phyloP scores from a whole-genome alignment of 345 rosid species.

The Eucalyptus marginata region DNA sequence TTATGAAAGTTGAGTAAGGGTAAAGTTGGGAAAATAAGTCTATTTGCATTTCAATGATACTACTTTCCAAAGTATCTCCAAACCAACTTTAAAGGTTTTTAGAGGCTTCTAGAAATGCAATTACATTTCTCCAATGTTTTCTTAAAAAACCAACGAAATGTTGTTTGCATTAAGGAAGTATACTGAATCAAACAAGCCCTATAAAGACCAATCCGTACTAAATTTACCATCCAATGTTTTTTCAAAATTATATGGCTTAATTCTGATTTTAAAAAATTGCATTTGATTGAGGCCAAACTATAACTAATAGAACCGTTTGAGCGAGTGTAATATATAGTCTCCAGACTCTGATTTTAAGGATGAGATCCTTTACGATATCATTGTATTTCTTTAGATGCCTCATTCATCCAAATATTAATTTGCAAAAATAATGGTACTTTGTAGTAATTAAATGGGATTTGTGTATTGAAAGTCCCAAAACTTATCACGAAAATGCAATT shows the following conservation, averaged over 20 bases:
- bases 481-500: accelerated
- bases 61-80: too few relatives aligned
- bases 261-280: too few relatives aligned
- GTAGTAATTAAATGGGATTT: neutral
- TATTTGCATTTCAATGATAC: too few relatives aligned
- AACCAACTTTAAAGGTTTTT: too few relatives aligned
- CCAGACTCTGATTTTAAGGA: accelerated
- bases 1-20: too few relatives aligned
- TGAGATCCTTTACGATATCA: too few relatives aligned
- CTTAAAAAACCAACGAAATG: too few relatives aligned
- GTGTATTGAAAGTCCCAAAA: neutral
- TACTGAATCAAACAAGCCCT: too few relatives aligned
- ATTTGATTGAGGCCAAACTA: neutral
- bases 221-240: neutral
- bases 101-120: too few relatives aligned
- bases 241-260: neutral
- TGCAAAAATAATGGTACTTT: neutral
- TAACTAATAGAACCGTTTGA: neutral
- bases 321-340: neutral
- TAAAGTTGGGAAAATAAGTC: too few relatives aligned
- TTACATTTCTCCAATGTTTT: too few relatives aligned
- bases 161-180: too few relatives aligned
- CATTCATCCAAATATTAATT: neutral
- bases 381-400: neutral
- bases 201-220: neutral